Base-by-base conservation (phyloP, 1,139 yeast species). In the Sugiyamaella novakii region DNA sequence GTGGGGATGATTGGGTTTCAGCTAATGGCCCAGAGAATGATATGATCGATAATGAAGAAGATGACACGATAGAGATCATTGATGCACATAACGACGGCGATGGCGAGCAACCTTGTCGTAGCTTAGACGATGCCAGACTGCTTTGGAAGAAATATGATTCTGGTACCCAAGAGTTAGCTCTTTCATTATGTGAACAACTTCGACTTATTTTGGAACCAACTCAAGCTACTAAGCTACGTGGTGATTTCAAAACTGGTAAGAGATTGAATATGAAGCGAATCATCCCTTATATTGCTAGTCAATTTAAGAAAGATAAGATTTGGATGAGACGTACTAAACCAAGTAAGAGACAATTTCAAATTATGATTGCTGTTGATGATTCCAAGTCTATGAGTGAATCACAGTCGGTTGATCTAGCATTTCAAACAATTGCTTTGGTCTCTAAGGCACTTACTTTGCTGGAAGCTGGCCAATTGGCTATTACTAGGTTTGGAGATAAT, bases 271-370 rank as follows among this genome's bases (percentile, higher is more conserved):
- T 94, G 98, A 92, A 91, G 75, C 77, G 98, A 59, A 94, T 94
- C 59, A 92, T 94, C 62, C 96, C 98, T 11, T 94, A 92, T 69
- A 92, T 94, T 73, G 98, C 99, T 1, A 87, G 96, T 43, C 96
- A 91, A 63, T 94, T 89, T 79, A 83, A 96, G 63, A 92, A 92
- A 68, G 99, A 94, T 69, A 94, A 94, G 74, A 94, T 94, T 54
- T 94, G 99, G 99, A 77, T 94, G 72, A 81, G 97, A 65, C 82
- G 99, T 70, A 91, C 98, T 6, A 92, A 92, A 66, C 99, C 98
- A 48, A 87, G 96, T 57, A 92, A 94, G 72, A 83, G 99, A 62
- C 95, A 91, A 66, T 94, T 92, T 68, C 98, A 94, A 72, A 86
- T 94, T 56, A 87, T 94, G 97, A 86, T 94, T 58, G 92, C 98